phyloP scores from a whole-genome alignment of 2,329 filamentous ascomycete species.

The Xylogone sp. region DNA sequence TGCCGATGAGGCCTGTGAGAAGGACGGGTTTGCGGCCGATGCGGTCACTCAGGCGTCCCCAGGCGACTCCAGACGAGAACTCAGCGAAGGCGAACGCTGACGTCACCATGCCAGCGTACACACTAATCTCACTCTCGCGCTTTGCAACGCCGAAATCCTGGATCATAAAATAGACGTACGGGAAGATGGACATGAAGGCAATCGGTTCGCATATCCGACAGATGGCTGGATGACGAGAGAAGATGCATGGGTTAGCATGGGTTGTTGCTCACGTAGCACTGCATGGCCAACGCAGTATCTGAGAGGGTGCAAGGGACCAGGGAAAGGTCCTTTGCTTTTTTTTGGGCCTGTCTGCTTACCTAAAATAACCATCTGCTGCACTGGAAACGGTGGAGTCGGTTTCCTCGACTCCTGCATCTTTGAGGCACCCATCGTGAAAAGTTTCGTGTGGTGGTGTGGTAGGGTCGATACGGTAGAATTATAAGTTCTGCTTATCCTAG shows the following conservation, averaged over 20 bases:
- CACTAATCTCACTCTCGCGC: slow-evolving; percentile 74
- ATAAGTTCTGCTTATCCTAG: neutral
- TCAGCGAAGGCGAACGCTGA: slow-evolving; percentile 95
- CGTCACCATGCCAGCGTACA: slow-evolving; percentile 94
- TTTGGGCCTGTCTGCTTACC: slow-evolving; percentile 36
- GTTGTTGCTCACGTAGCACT: neutral
- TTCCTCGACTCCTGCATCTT: slow-evolving; percentile 25
- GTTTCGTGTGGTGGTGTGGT: slow-evolving; percentile 34
- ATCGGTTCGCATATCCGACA: slow-evolving; percentile 98
- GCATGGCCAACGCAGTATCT: neutral
- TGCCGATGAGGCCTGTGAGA: slow-evolving; percentile 83
- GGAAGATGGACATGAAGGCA: slow-evolving; percentile 99
- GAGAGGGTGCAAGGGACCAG: slow-evolving; percentile 3
- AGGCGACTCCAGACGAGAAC: slow-evolving; percentile 87
- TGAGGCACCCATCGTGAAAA: slow-evolving; percentile 47
- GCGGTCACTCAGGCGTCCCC: slow-evolving; percentile 88
- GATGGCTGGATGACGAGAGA: slow-evolving; percentile 53
- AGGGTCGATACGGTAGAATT: neutral
- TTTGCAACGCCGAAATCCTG: slow-evolving; percentile 83
- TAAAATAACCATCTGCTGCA: slow-evolving; percentile 47
- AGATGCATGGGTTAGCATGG: neutral
- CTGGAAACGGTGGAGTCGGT: slow-evolving; percentile 34
- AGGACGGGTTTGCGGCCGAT: slow-evolving; percentile 92
- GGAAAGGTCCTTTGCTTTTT: neutral
- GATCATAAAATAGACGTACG: slow-evolving; percentile 98